Percentiles rank a stretch among this genome's conserved stretches.
phyloP scores from a whole-genome alignment of 1,284 basidiomycete genomes.

The Porodaedalea pini region DNA sequence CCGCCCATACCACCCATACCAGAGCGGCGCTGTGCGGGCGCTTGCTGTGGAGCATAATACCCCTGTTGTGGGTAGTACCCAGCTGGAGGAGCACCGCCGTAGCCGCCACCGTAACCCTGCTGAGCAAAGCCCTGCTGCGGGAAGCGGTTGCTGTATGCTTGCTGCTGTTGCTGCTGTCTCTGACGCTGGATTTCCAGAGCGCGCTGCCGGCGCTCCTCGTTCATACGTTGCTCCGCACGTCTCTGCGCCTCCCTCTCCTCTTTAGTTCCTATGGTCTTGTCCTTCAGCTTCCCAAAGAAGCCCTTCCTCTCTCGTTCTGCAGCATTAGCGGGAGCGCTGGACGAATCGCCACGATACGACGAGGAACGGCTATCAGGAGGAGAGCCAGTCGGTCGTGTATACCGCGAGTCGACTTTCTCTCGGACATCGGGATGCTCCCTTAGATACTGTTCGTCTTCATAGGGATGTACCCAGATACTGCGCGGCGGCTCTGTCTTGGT shows the following conservation, averaged over 20 bases:
- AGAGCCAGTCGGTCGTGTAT: constrained; percentile 27
- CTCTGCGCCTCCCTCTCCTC: constrained; percentile 53
- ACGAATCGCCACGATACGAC: neutral
- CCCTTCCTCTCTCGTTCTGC: constrained; percentile 38
- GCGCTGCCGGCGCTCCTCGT: constrained; percentile 27
- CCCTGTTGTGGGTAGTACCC: constrained; percentile 11
- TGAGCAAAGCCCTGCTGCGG: constrained; percentile 26
- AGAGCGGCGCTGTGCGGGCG: neutral
- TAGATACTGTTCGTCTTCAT: constrained; percentile 62
- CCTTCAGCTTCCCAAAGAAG: constrained; percentile 57
- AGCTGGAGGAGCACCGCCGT: constrained; percentile 22
- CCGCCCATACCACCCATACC: constrained; percentile 32
- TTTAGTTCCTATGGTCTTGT: constrained; percentile 58
- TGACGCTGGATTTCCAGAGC: constrained; percentile 2
- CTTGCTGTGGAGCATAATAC: constrained; percentile 13
- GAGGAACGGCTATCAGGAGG: constrained; percentile 14
- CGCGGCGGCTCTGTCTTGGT: constrained; percentile 61
- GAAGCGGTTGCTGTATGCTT: constrained; percentile 25
- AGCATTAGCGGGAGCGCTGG: neutral
- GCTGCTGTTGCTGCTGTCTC: constrained; percentile 22
- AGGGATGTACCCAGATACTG: constrained; percentile 68
- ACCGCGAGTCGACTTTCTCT: constrained; percentile 32
- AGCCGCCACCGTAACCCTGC: constrained; percentile 16
- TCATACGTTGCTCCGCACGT: constrained; percentile 27
- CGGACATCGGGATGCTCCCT: constrained; percentile 49